phyloP scores from a whole-genome alignment of 208 protist genomes.

The Acanthamoeba culbertsoni region DNA sequence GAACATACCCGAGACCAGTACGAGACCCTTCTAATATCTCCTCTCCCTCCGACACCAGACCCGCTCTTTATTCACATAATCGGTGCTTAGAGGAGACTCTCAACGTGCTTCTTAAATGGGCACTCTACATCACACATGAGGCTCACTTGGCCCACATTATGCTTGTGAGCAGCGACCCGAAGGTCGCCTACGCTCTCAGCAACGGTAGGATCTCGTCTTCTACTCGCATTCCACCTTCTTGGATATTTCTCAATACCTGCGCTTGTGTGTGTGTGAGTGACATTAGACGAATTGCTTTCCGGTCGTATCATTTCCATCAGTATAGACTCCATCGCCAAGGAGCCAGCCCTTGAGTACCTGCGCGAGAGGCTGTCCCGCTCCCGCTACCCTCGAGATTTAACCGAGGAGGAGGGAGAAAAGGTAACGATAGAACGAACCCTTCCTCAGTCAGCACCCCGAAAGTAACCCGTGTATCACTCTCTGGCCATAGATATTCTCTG shows the following conservation, averaged over 20 bases:
- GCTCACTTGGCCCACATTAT: slow-evolving; percentile 11
- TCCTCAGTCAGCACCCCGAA: not conserved
- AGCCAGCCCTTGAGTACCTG: not conserved
- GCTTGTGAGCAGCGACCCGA: not conserved
- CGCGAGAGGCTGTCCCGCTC: not conserved
- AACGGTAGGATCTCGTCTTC: not conserved
- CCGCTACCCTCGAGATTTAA: not conserved
- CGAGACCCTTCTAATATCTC: no score
- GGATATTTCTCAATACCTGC: not conserved
- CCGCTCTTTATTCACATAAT: not conserved
- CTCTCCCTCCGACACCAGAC: not conserved
- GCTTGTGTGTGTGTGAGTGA: not conserved
- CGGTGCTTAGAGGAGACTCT: not conserved
- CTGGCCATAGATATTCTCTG: not conserved
- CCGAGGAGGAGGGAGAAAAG: slow-evolving; percentile 27
- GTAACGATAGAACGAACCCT: not conserved
- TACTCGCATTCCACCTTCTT: not conserved
- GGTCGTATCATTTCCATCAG: slow-evolving; percentile 1
- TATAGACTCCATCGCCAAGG: slow-evolving; percentile 18
- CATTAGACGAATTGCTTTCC: not conserved
- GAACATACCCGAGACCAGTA: not conserved
- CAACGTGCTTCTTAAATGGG: slow-evolving; percentile 40
- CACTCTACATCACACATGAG: slow-evolving; percentile 2
- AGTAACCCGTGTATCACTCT: not conserved
- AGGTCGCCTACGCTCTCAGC: not conserved